Percentiles rank a stretch among this genome's conserved stretches.
Evolutionary conservation across 1,139 yeast species (phyloP).

Genomic region (Hyphopichia fennica): DNA sequence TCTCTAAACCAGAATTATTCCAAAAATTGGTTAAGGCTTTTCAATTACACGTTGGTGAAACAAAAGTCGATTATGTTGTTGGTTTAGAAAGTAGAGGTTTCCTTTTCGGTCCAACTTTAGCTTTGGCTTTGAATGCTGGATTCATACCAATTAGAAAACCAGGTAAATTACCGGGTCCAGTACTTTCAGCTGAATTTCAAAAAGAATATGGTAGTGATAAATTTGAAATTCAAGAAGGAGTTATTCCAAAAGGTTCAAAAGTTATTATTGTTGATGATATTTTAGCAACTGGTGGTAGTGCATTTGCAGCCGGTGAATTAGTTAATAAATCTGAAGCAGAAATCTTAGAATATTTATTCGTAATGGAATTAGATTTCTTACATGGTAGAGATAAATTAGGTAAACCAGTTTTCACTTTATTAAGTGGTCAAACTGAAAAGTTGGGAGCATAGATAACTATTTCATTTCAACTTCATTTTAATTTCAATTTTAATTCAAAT

Average conservation of each 20-base stretch:
- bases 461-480: too few relatives aligned
- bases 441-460: conserved; percentile 8
- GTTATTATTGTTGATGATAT: conserved; percentile 92
- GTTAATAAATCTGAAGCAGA: conserved; percentile 65
- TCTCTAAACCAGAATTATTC: conserved; percentile 78
- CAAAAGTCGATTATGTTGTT: conserved; percentile 80
- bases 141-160: conserved; percentile 94
- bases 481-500: too few relatives aligned
- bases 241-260: conserved; percentile 76
- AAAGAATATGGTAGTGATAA: conserved; percentile 93
- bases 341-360: conserved; percentile 77
- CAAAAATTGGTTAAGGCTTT: conserved; percentile 80
- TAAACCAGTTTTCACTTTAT: conserved; percentile 83
- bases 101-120: conserved; percentile 92
- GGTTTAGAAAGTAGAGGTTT: conserved; percentile 98
- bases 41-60: conserved; percentile 66
- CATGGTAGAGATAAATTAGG: conserved; percentile 87
- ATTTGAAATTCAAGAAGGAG: conserved; percentile 84
- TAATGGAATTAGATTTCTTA: conserved; percentile 92
- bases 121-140: conserved; percentile 84
- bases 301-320: conserved; percentile 88
- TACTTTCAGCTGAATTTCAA: conserved; percentile 67
- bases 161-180: conserved; percentile 92
- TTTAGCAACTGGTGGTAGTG: conserved; percentile 98
- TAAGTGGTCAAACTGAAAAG: conserved; percentile 75